These are phyloP conservation scores for Eucalyptus brandiana DNA, from an alignment of 345 rosid species.

Conservation along the genomic window DNA sequence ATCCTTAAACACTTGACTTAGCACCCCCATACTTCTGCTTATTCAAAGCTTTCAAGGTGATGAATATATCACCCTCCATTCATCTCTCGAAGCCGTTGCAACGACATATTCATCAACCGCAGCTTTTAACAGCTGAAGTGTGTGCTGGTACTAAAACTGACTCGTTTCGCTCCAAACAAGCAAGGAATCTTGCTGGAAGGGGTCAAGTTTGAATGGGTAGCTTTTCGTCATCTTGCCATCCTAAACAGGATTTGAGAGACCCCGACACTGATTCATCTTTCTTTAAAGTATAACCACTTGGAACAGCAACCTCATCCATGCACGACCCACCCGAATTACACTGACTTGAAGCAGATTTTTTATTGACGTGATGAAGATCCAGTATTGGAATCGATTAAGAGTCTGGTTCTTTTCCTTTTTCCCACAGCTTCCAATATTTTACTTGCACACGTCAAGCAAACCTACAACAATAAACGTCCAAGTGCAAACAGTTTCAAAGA, in stretches of 20 bases:
- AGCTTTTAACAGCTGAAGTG: conserved; percentile 88
- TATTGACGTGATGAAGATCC: not conserved
- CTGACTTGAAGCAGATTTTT: conserved; percentile 34
- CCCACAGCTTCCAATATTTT: not conserved
- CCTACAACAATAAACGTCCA: not conserved
- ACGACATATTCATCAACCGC: conserved; percentile 94
- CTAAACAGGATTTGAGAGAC: conserved; percentile 55
- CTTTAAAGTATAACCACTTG: conserved; percentile 36
- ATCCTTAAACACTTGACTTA: conserved; percentile 77
- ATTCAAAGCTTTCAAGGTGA: conserved; percentile 92
- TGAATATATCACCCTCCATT: conserved; percentile 84
- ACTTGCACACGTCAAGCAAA: not conserved
- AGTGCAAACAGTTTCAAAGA: not conserved
- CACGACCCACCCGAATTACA: conserved; percentile 44
- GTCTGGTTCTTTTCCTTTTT: not conserved
- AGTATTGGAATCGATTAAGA: not conserved
- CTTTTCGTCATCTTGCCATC: conserved; percentile 74
- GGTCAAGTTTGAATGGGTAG: conserved; percentile 64
- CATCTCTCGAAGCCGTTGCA: conserved; percentile 90
- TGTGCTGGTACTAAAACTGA: conserved; percentile 91
- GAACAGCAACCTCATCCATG: conserved; percentile 91
- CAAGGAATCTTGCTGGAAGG: conserved; percentile 75
- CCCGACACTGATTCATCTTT: conserved; percentile 43
- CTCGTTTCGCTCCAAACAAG: conserved; percentile 76
- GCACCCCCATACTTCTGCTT: conserved; percentile 89